Evolutionary conservation across 2,329 filamentous ascomycete species (phyloP), one percentile per base, ranked within the genome.

Genomic region (Knufia fluminis): DNA sequence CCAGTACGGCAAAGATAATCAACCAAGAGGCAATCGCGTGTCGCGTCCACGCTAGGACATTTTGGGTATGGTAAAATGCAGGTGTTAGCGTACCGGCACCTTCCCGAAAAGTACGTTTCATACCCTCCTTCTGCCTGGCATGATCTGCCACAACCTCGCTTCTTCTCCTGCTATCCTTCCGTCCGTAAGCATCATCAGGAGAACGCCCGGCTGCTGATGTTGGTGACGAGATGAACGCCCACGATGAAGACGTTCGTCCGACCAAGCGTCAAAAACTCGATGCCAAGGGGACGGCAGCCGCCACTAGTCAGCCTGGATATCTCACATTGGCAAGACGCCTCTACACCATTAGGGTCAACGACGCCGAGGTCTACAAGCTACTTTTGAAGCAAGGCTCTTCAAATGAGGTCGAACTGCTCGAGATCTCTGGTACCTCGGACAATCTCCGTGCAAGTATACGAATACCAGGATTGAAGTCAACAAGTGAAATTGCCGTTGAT

Each of bases 241-340:
- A 20, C n/a, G 3, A 36, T 16, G 31, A 24, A 23, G 31, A 36
- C 19, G 42, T 47, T n/a, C 48, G 39, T n/a, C 39, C 48, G 14
- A 22, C 41, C 17, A 50, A 50, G 20, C 48, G 48, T 10, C 48
- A 43, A n/a, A 50, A 46, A 23, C 3, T 46, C 20, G 32, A 47
- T 10, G 16, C n/a, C 9, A 12, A 14, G 31, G 14, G 20, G 17
- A 20, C 19, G 12, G 8, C 28, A 12, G 3, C 43, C 16, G 43
- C 31, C 43, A 46, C 43, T 24, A 16, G 14, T 4, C n/a, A 35
- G 28, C 22, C 43, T 22, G 43, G 16, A n/a, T 33, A 38, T 22
- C 19, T 50, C 22, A 40, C 20, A n/a, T 14, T 48, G 46, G 35
- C 46, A 41, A 17, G 24, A 17, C 38, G 19, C 17, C 23, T 17